Percentiles rank a stretch among this genome's conserved stretches.
phyloP scores from a whole-genome alignment of 805 yeast species.

The Saturnispora galanensis region DNA sequence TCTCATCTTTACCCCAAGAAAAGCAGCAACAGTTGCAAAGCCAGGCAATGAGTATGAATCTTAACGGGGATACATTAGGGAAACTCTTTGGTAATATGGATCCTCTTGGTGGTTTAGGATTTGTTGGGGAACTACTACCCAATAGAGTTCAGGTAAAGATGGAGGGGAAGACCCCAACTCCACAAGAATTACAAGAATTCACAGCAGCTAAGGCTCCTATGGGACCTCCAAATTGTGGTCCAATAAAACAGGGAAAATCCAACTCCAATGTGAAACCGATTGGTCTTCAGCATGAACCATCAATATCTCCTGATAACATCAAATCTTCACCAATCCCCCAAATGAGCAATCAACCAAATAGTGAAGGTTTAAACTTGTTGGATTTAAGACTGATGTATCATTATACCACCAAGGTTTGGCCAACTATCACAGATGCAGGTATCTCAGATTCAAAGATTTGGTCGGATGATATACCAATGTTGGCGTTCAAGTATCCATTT shows the following conservation, averaged over 20 bases:
- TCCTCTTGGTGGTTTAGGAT: constrained; percentile 5
- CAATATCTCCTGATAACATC: constrained; percentile 24
- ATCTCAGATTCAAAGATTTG: constrained; percentile 79
- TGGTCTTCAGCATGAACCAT: constrained; percentile 12
- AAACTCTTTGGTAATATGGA: constrained; percentile 5
- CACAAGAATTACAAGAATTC: constrained; percentile 13
- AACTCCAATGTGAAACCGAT: no score
- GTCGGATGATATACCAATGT: constrained; percentile 78
- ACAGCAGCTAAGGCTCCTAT: no score
- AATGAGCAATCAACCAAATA: constrained; percentile 12
- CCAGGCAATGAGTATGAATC: constrained; percentile 10
- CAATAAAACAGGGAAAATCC: no score
- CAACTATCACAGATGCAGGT: constrained; percentile 84
- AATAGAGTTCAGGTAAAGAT: constrained; percentile 2
- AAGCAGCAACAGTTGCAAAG: constrained; percentile 14
- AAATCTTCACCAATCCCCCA: constrained; percentile 22
- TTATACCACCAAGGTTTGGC: constrained; percentile 75
- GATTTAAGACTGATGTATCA: constrained; percentile 82
- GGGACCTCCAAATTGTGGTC: no score
- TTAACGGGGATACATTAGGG: constrained; percentile 2
- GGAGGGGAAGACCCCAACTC: constrained; percentile 12
- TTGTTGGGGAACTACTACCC: constrained; percentile 10
- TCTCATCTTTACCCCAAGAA: constrained; percentile 12
- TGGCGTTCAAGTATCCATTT: constrained; percentile 82
- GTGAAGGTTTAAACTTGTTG: constrained; percentile 44